A percentile compares a stretch with the other conserved stretches of the same genome.
Conservation (phyloP, 2,329 filamentous ascomycete genomes). For the Ceratocystis variospora region DNA sequence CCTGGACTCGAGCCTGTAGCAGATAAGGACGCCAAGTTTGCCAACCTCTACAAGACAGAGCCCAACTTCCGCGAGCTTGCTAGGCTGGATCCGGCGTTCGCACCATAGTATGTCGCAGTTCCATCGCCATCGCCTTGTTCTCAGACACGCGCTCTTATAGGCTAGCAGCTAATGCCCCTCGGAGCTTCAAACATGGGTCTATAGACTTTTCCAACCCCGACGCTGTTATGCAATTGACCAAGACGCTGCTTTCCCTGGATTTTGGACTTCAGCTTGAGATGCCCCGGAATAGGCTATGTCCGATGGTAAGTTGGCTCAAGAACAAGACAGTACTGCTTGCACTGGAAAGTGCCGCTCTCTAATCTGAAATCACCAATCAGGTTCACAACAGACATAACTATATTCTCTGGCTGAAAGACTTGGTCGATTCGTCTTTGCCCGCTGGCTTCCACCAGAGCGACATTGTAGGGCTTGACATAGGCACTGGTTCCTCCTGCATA, state of each 20-base stretch:
- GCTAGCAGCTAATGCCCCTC: neutral
- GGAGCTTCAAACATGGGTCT: conserved; percentile 33
- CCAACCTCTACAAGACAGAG: conserved; percentile 30
- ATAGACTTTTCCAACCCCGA: conserved; percentile 70
- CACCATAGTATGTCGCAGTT: conserved; percentile 27
- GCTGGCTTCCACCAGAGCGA: conserved; percentile 32
- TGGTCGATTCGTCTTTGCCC: conserved; percentile 59
- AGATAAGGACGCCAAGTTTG: conserved; percentile 14
- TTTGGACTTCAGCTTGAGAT: conserved; percentile 60
- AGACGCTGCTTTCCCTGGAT: conserved; percentile 59
- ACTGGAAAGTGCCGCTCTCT: neutral
- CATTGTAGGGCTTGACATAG: conserved; percentile 64
- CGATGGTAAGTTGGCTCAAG: conserved; percentile 45
- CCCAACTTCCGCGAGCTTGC: conserved; percentile 34
- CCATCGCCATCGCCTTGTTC: too few relatives aligned
- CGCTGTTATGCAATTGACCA: conserved; percentile 68
- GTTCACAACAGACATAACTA: conserved; percentile 68
- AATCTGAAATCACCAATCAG: conserved; percentile 24
- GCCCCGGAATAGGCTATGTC: conserved; percentile 68
- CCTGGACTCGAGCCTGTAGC: neutral
- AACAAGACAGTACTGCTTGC: neutral
- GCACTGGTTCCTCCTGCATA: conserved; percentile 81
- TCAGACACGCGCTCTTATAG: neutral
- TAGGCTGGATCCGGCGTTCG: conserved; percentile 31
- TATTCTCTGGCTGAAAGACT: conserved; percentile 70